phyloP scores from a whole-genome alignment of 768 basidiomycete genomes.

The Boletus tomentosulus region DNA sequence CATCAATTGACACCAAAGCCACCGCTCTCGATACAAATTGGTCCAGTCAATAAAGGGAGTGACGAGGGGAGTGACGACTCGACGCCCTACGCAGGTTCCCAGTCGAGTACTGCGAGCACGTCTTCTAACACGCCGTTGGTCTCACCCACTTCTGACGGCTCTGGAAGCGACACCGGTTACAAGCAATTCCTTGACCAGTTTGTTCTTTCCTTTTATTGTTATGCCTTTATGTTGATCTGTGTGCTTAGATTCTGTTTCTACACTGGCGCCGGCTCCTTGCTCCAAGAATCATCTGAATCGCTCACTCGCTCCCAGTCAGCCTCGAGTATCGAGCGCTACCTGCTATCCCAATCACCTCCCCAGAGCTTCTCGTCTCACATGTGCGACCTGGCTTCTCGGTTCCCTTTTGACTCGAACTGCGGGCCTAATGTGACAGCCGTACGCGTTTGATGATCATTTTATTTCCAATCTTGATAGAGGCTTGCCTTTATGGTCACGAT shows the following conservation, averaged over 20 bases:
- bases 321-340: slow-evolving; percentile 51
- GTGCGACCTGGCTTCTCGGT: slow-evolving; percentile 24
- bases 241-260: slow-evolving; percentile 71
- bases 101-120: slow-evolving; percentile 42
- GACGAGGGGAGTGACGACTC: slow-evolving; percentile 33
- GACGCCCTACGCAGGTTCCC: slow-evolving; percentile 46
- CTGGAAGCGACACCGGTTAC: slow-evolving; percentile 42
- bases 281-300: slow-evolving; percentile 25
- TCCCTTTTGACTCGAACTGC: slow-evolving; percentile 23
- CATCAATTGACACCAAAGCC: slow-evolving; percentile 6
- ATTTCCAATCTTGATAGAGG: background rate
- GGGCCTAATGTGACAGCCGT: slow-evolving; percentile 25
- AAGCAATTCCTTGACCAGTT: slow-evolving; percentile 63
- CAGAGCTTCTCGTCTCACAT: slow-evolving; percentile 21
- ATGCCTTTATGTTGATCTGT: slow-evolving; percentile 1
- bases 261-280: slow-evolving; percentile 50
- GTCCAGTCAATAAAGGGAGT: slow-evolving; percentile 1
- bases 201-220: slow-evolving; percentile 20
- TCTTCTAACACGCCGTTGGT: slow-evolving; percentile 42
- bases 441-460: slow-evolving; percentile 11
- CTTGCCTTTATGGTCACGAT: background rate
- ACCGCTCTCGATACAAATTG: slow-evolving; percentile 11
- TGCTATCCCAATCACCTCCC: slow-evolving; percentile 35
- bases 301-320: slow-evolving; percentile 44
- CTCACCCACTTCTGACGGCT: slow-evolving; percentile 35